These are phyloP conservation scores for Brettanomyces nanus DNA, from an alignment of 805 yeast genomes.

Conservation along the genomic window DNA sequence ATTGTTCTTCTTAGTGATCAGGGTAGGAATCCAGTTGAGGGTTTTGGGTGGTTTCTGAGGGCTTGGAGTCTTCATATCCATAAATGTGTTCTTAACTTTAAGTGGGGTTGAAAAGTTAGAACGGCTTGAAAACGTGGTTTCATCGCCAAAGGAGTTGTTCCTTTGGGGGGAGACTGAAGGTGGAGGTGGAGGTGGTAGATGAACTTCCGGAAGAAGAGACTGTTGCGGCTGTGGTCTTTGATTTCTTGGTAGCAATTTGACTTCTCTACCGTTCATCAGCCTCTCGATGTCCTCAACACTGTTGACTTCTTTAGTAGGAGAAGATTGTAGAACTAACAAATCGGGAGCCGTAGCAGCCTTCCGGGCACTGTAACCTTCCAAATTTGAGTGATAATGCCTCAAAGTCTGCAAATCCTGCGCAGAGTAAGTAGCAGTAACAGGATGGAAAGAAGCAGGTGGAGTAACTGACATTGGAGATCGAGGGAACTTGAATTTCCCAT, in stretches of 20 bases:
- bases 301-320: slow-evolving; percentile 5
- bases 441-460: slow-evolving; percentile 19
- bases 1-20: slow-evolving; percentile 24
- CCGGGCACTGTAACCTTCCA: slow-evolving; percentile 6
- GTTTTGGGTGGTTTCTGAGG: slow-evolving; percentile 22
- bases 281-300: slow-evolving; percentile 3
- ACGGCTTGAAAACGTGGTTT: background rate
- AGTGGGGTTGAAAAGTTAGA: slow-evolving; percentile 19
- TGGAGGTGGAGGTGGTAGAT: background rate
- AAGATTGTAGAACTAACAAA: background rate
- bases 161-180: background rate
- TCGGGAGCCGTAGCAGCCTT: background rate
- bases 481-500: slow-evolving; percentile 52
- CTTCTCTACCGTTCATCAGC: background rate
- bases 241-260: background rate
- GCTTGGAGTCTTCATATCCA: slow-evolving; percentile 22
- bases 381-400: slow-evolving; percentile 11
- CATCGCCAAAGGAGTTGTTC: background rate
- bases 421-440: slow-evolving; percentile 25
- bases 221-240: background rate
- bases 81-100: slow-evolving; percentile 17
- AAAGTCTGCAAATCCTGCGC: slow-evolving; percentile 34
- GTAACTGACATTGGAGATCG: slow-evolving; percentile 24
- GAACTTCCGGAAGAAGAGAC: background rate
- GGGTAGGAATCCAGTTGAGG: slow-evolving; percentile 27